Conservation (phyloP, 2,329 filamentous ascomycete species). For the Stemphylium beticola region DNA sequence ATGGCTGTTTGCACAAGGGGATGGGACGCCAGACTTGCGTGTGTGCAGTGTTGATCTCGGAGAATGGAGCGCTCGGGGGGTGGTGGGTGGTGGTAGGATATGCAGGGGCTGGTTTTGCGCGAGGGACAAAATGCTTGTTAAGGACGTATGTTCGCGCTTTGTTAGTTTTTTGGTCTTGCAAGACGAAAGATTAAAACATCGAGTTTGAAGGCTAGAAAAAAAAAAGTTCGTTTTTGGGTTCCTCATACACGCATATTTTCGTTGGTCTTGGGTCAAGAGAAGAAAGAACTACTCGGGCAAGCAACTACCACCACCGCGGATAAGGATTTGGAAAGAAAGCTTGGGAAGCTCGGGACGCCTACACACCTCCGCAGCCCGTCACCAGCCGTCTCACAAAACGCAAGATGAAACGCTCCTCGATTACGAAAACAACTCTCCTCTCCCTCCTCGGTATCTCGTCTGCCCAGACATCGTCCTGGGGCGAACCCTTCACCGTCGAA, state of each 20-base stretch:
- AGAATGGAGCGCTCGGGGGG: not conserved
- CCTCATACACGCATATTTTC: too few species aligned
- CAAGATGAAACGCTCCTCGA: slow-evolving; percentile 20
- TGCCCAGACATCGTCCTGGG: slow-evolving; percentile 21
- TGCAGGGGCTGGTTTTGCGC: too few species aligned
- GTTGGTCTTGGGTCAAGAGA: too few species aligned
- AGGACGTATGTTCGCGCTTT: not conserved
- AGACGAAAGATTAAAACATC: too few species aligned
- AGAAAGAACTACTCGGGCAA: too few species aligned
- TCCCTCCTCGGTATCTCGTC: slow-evolving; percentile 19
- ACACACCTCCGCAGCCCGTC: too few species aligned
- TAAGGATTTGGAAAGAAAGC: not conserved
- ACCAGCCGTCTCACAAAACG: not conserved
- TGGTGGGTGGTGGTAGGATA: not conserved
- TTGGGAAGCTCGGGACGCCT: not conserved
- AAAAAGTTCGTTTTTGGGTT: too few species aligned
- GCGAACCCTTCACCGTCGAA: slow-evolving; percentile 24
- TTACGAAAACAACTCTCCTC: slow-evolving; percentile 14
- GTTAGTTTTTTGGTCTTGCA: too few species aligned
- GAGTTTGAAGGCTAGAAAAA: too few species aligned
- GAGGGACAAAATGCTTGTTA: not conserved
- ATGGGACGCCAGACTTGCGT: not conserved
- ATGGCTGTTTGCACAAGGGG: not conserved
- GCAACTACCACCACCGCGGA: too few species aligned
- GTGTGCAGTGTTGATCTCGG: not conserved